Evolutionary conservation across 371 early-diverging fungal species (phyloP), one percentile per base, ranked within the genome.

Genomic region (Circinella minor): DNA sequence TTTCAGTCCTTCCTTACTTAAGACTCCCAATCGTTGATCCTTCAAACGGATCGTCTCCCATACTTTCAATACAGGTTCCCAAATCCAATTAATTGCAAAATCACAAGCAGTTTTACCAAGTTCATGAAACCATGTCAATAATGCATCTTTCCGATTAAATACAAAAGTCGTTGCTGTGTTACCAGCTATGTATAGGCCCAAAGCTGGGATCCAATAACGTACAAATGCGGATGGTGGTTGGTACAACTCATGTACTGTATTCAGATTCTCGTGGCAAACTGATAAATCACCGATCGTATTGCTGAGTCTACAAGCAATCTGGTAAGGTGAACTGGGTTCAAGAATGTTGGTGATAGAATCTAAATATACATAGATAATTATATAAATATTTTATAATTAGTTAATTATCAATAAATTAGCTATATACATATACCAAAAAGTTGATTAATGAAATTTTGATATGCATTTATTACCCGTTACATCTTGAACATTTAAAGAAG

Each of bases 1-100:
- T 27, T 79, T 78, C 61, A 98, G 77, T 0, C 92, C 90, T 61
- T 92, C 91, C 37, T 92, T 87, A 4, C 95, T 92, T 61, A 92
- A 78, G 36, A 96, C 72, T 15, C 90, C 91, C 43, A 97, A 78
- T 57, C 91, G 84, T 27, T 83, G 80, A 61, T 95, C 94, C 39
- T 86, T 84, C 63, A 96, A 91, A 38, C 96, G 87, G 43, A 98
- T 91, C 4, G 96, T 97, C n/a, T 88, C 82, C 77, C 89, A 93
- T n/a, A 95, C 89, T 48, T 89, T 81, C 18, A 76, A 70, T 8
- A 94, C 71, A 1, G 98, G 98, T 27, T 89, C 82, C 77, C 91
- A 82, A 10, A 98, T 84, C 92, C 95, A 98, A 76, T 95, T 88
- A 14, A 76, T 71, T 15, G 84, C 78, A 68, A 93, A 92, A 63